Evolutionary conservation across 208 protist species (phyloP).

Genomic region (Wallacemonas sp.): DNA sequence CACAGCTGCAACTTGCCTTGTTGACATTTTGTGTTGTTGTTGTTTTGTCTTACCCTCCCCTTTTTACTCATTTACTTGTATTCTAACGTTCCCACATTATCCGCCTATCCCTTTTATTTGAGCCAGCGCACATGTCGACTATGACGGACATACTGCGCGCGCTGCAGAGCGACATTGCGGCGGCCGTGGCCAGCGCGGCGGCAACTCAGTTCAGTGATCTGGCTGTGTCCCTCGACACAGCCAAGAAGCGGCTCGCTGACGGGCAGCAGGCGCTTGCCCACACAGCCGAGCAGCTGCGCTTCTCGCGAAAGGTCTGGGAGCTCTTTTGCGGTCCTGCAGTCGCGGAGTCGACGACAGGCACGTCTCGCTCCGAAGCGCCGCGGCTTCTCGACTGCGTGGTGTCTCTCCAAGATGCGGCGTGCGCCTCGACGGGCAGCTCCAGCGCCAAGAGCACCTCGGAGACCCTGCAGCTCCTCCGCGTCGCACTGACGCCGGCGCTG

Average conservation of each 20-base stretch:
- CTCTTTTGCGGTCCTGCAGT: not conserved
- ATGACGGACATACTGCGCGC: not conserved
- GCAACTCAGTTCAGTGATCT: slow-evolving; percentile 2
- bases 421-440: slow-evolving; percentile 7
- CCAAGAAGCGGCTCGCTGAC: slow-evolving; percentile 1
- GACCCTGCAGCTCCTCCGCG: slow-evolving; percentile 9
- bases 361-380: not conserved
- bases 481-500: slow-evolving; percentile 19
- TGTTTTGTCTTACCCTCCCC: slow-evolving; percentile 4
- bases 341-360: not conserved
- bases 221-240: not conserved
- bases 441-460: slow-evolving; percentile 1
- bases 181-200: not conserved
- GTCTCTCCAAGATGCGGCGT: slow-evolving; percentile 3
- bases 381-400: not conserved
- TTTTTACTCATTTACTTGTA: too few relatives aligned
- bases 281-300: not conserved
- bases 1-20: too few relatives aligned
- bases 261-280: not conserved
- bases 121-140: not conserved
- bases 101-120: too few relatives aligned
- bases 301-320: not conserved
- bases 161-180: not conserved
- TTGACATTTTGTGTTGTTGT: not conserved
- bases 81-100: too few relatives aligned